Evolutionary conservation across 2,329 filamentous ascomycete species (phyloP).

Genomic region (Fusarium zealandicum): DNA sequence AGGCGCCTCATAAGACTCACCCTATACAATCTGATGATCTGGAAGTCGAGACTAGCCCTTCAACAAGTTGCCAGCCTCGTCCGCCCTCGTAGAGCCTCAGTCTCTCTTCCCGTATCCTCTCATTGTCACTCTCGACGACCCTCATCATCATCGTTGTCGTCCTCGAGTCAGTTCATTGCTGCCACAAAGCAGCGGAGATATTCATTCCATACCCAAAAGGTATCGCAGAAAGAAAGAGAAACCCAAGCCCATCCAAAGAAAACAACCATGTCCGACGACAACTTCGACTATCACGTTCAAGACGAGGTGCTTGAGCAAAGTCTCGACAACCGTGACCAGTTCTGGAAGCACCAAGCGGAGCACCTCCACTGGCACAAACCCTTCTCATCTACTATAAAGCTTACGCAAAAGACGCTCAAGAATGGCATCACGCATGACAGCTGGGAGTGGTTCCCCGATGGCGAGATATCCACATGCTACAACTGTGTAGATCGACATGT

Average conservation of each 20-base stretch:
- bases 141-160: neutral
- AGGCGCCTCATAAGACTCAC: constrained; percentile 13
- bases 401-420: constrained; percentile 67
- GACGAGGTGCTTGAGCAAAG: constrained; percentile 63
- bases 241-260: neutral
- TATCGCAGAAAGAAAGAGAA: neutral
- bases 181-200: constrained; percentile 1
- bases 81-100: constrained; percentile 15
- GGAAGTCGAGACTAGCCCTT: constrained; percentile 21
- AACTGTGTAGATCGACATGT: constrained; percentile 94
- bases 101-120: constrained; percentile 3
- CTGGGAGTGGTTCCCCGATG: constrained; percentile 91
- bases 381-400: constrained; percentile 68
- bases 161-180: neutral
- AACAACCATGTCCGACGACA: constrained; percentile 24
- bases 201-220: constrained; percentile 2
- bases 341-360: constrained; percentile 79
- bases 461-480: constrained; percentile 89
- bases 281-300: constrained; percentile 48
- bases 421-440: constrained; percentile 71
- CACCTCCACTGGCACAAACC: constrained; percentile 82
- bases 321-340: constrained; percentile 71
- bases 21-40: constrained; percentile 21
- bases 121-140: neutral
- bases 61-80: constrained; percentile 8